phyloP scores from a whole-genome alignment of 345 rosid species.

The Gossypium stocksii region DNA sequence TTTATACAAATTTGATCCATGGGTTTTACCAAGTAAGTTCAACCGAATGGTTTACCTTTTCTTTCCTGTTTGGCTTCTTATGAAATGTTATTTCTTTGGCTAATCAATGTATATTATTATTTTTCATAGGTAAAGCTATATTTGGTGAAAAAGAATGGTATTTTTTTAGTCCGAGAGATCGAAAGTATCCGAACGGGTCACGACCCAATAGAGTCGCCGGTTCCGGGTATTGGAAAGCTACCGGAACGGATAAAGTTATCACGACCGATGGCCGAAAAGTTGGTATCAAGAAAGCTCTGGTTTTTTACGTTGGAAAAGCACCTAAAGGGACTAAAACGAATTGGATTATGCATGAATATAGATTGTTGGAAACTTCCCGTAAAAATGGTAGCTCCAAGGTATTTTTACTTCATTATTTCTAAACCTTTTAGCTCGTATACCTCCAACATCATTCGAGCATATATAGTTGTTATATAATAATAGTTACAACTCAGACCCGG shows the following conservation, averaged over 20 bases:
- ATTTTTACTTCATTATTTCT: slow-evolving; percentile 23
- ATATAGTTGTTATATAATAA: no score
- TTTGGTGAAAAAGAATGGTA: slow-evolving; percentile 75
- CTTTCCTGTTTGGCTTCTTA: background rate
- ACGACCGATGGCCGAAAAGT: slow-evolving; percentile 66
- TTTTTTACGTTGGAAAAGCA: slow-evolving; percentile 84
- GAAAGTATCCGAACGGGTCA: slow-evolving; percentile 96
- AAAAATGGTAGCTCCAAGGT: slow-evolving; percentile 73
- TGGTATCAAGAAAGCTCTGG: slow-evolving; percentile 94
- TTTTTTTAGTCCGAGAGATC: slow-evolving; percentile 84
- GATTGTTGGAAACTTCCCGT: slow-evolving; percentile 55
- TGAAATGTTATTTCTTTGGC: background rate
- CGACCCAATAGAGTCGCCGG: slow-evolving; percentile 96
- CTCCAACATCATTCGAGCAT: no score
- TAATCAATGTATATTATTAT: background rate
- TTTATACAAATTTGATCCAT: slow-evolving; percentile 89
- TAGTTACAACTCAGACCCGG: no score
- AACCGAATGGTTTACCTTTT: background rate
- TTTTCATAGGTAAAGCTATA: slow-evolving; percentile 58
- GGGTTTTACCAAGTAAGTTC: slow-evolving; percentile 75
- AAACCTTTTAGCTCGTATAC: background rate
- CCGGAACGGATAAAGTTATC: slow-evolving; percentile 85
- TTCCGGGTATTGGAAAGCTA: slow-evolving; percentile 95
- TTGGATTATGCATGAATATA: slow-evolving; percentile 99
- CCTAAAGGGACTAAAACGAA: slow-evolving; percentile 93